Conservation (phyloP, 2,329 filamentous ascomycete species). For the Delphinella strobiligena region DNA sequence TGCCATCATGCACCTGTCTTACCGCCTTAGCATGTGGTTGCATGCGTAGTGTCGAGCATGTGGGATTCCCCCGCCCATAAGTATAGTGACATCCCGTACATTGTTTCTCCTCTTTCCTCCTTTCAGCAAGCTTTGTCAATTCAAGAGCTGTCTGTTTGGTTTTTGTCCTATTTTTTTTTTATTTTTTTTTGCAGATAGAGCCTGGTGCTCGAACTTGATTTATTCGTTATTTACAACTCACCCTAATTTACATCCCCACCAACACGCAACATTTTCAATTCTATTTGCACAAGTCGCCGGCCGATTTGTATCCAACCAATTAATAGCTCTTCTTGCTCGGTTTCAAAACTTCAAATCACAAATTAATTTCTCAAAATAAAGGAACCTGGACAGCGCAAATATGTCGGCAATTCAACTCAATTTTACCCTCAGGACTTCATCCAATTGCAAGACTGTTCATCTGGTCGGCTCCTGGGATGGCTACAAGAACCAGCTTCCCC, state of each 20-base stretch:
- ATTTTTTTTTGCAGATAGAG: constrained; percentile 30
- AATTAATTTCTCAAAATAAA: constrained; percentile 13
- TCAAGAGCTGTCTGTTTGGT: constrained; percentile 37
- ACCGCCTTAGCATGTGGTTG: neutral
- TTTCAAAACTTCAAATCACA: constrained; percentile 13
- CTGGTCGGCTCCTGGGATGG: constrained; percentile 97
- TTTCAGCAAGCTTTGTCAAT: constrained; percentile 40
- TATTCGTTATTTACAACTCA: constrained; percentile 15
- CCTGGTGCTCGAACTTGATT: constrained; percentile 30
- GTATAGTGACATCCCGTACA: constrained; percentile 11
- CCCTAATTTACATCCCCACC: constrained; percentile 14
- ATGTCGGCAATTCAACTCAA: constrained; percentile 91
- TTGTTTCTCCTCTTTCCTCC: constrained; percentile 21
- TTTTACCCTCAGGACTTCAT: constrained; percentile 90
- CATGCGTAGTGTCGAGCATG: neutral
- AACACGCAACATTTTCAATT: constrained; percentile 18
- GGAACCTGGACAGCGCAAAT: constrained; percentile 13
- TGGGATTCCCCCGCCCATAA: constrained; percentile 7
- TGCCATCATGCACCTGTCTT: neutral
- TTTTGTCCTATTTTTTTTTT: constrained; percentile 29
- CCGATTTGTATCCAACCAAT: constrained; percentile 29
- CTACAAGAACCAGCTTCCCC: constrained; percentile 87
- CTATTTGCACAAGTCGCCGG: constrained; percentile 28
- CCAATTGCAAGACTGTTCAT: constrained; percentile 94
- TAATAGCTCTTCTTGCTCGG: constrained; percentile 38